These are phyloP conservation scores for Penicillium sp. DNA, from an alignment of 2,329 filamentous ascomycete genomes.

Conservation along the genomic window DNA sequence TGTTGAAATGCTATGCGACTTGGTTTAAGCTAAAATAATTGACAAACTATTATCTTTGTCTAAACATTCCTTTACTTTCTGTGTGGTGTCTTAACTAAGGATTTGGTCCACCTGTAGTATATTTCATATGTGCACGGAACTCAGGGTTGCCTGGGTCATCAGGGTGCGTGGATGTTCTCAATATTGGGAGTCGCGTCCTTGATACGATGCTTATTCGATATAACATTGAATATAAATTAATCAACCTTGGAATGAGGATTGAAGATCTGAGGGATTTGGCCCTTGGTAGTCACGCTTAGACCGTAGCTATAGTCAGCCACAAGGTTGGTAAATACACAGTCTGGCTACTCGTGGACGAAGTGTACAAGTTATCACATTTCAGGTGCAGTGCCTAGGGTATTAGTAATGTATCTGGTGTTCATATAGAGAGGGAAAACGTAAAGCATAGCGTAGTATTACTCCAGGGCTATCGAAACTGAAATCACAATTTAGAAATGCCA, in stretches of 20 bases:
- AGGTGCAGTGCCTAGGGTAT: too few relatives aligned
- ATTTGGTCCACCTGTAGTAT: background rate
- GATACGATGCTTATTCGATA: background rate
- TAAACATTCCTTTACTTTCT: background rate
- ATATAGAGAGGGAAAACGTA: background rate
- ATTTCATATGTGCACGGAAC: background rate
- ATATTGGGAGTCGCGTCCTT: background rate
- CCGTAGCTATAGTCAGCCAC: background rate
- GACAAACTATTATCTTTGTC: conserved; percentile 23
- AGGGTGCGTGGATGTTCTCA: background rate
- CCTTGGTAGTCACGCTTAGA: background rate
- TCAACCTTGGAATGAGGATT: too few relatives aligned
- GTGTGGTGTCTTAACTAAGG: too few relatives aligned
- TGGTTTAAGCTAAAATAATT: conserved; percentile 3
- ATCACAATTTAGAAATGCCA: background rate
- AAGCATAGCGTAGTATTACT: background rate
- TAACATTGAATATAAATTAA: too few relatives aligned
- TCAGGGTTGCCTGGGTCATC: background rate
- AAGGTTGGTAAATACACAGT: background rate
- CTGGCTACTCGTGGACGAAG: background rate
- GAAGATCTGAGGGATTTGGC: too few relatives aligned
- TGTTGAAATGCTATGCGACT: conserved; percentile 8
- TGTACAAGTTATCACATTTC: background rate
- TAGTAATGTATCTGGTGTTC: too few relatives aligned
- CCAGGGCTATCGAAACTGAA: background rate